Evolutionary conservation across 805 yeast genomes (phyloP), one percentile per base, ranked within the genome.

Genomic region (Suhomyces sp.): DNA sequence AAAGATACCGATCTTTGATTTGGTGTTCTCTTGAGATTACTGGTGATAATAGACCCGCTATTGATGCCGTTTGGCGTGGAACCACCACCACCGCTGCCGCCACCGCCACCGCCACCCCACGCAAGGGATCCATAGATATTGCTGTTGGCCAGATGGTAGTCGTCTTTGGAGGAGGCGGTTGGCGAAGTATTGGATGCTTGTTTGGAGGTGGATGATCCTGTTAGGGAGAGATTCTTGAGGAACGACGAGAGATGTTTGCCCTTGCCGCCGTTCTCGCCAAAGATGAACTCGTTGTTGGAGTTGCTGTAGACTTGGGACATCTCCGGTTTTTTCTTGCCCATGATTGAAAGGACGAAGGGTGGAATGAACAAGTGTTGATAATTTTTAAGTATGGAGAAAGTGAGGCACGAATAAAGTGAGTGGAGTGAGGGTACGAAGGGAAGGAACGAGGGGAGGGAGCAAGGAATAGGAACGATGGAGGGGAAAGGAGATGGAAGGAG

Each of bases 251-350:
- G 65, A 25, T 77, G 68, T 38, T 77, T 77, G 2, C 87, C 87
- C 29, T 72, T 67, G 10, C 87, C 87, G 13, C 88, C 88, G 25
- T 72, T 70, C 47, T 81, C 85, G 16, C 81, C 82, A 46, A 81
- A 81, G 12, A 80, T 63, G 47, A 78, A 81, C 52, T 81, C 88
- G 43, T 76, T 74, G 48, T 56, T 60, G 38, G 60, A 39, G 31
- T 50, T 52, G 36, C 42, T 47, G 46, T 66, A 65, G 17, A 65
- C 62, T 53, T 68, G 74, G 10, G 70, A 54, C 74, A 68, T 68
- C 41, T 68, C 74, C 33, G 47, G 70, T 32, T 60, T 64, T 54
- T 63, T 64, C 47, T 63, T 65, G 27, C 68, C 68, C 73, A 67
- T 67, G 35, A 20, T 49, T 17, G 12, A n/a, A 15, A 18, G 20